These are phyloP conservation scores for Nicotiana paniculata DNA, from an alignment of 257 asterid species.

Conservation along the genomic window DNA sequence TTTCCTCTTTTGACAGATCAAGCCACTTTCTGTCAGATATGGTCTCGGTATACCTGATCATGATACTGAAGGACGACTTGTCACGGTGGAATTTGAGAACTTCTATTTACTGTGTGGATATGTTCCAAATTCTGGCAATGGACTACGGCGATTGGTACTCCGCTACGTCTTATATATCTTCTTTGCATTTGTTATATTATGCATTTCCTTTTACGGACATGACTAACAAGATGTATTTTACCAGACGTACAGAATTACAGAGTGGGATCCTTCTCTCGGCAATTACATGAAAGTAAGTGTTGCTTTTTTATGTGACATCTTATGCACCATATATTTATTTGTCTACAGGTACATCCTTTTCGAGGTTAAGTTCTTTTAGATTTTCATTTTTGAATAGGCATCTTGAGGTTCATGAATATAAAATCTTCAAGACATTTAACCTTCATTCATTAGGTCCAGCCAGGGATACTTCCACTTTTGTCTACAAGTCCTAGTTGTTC, in stretches of 20 bases:
- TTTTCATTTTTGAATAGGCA: neutral
- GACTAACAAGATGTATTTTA: slow-evolving; percentile 10
- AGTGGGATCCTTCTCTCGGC: slow-evolving; percentile 91
- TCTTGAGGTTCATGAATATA: neutral
- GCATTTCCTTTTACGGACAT: neutral
- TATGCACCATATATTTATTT: neutral
- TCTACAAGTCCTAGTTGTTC: neutral
- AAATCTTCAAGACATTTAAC: neutral
- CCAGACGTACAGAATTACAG: slow-evolving; percentile 66
- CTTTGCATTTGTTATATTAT: neutral
- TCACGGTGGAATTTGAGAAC: slow-evolving; percentile 72
- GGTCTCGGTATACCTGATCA: slow-evolving; percentile 90
- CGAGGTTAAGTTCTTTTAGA: neutral
- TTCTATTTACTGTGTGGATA: slow-evolving; percentile 69
- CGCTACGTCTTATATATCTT: neutral
- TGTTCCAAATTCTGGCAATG: slow-evolving; percentile 96
- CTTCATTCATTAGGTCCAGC: neutral
- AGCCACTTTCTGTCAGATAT: slow-evolving; percentile 78
- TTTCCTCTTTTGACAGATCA: slow-evolving; percentile 43
- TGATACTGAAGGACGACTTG: slow-evolving; percentile 92
- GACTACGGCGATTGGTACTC: slow-evolving; percentile 79
- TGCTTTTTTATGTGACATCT: neutral
- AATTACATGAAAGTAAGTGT: slow-evolving; percentile 79
- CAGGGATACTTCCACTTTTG: neutral
- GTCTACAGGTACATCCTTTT: neutral